phyloP scores from a whole-genome alignment of 345 rosid genomes.

The Acer campestre region DNA sequence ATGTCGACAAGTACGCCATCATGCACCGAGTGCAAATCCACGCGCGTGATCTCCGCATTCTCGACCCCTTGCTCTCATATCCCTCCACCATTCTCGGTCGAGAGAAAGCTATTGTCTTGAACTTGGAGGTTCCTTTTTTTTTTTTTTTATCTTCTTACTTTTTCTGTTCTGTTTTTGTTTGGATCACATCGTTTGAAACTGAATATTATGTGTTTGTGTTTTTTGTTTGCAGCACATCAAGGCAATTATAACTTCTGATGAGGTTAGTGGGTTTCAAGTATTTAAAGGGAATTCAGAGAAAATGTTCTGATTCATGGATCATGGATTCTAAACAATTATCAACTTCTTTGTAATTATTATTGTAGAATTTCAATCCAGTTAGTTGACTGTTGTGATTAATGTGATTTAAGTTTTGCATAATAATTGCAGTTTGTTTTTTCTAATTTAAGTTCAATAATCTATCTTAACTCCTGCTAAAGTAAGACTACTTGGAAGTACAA shows the following conservation, averaged over 20 bases:
- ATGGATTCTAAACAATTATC: not conserved
- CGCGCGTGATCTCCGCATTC: slow-evolving; percentile 96
- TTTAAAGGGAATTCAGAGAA: not conserved
- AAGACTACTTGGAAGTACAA: not conserved
- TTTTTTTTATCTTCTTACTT: no score
- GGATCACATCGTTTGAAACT: not conserved
- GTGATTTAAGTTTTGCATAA: not conserved
- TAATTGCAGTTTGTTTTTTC: not conserved
- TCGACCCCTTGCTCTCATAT: slow-evolving; percentile 88
- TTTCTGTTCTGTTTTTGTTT: not conserved
- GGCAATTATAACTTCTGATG: slow-evolving; percentile 92
- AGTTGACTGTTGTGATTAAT: no score
- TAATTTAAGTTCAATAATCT: not conserved
- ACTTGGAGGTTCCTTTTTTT: slow-evolving; percentile 63
- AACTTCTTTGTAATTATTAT: not conserved
- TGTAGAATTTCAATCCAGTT: not conserved
- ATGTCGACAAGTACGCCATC: slow-evolving; percentile 80
- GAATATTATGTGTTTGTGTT: not conserved
- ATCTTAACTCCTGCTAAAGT: not conserved
- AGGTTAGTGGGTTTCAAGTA: slow-evolving; percentile 51
- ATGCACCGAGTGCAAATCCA: slow-evolving; percentile 97
- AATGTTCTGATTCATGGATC: not conserved
- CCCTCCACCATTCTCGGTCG: slow-evolving; percentile 98
- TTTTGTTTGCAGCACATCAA: slow-evolving; percentile 73
- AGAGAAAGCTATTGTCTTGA: slow-evolving; percentile 92